Evolutionary conservation across 164 flowering plant species (phyloP), one percentile per base, ranked within the genome.

Genomic region (Houttuynia cordata): DNA sequence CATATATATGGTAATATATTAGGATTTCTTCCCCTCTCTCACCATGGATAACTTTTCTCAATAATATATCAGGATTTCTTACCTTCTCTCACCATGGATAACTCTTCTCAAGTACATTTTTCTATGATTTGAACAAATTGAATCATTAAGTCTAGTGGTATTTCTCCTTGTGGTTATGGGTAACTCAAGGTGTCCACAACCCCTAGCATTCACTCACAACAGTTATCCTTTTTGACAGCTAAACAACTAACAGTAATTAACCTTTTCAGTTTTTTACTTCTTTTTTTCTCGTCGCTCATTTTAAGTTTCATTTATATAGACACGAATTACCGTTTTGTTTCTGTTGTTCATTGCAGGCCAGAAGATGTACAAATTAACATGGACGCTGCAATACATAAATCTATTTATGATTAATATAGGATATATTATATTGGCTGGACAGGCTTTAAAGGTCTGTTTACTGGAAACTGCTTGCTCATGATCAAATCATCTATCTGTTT

Each of bases 331-430:
- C 47, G 9, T 6, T 60, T 51, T 50, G 22, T 24, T 24, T 61
- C 25, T 54, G 25, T 24, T 57, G 19, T 20, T 15, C 61, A 4
- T 60, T 73, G 70, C 81, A 93, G 97, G 97, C 60, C 68, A 54
- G 68, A 88, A 72, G 63, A 82, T 83, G 24, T 93, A 93, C 78
- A 58, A 68, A 49, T 73, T 83, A 57, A 86, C 95, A 49, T 93
- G 99, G 99, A 83, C 70, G 15, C 70, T 93, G 75, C 99, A 93
- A 61, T 93, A 90, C 71, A 74, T 81, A 54, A 90, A 86, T 72
- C 88, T 93, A n/a, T 88, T 86, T 76, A 88, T 93, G 96, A 86
- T 90, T 57, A 88, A 90, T 60, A 80, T 80, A 24, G 99, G 97
- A 41, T 90, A 47, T 47, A 78, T 93, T 67, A 90, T 93, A 57